Evolutionary conservation across 2,329 filamentous ascomycete genomes (phyloP), one percentile per base, ranked within the genome.

Genomic region (Curvularia spicifera): DNA sequence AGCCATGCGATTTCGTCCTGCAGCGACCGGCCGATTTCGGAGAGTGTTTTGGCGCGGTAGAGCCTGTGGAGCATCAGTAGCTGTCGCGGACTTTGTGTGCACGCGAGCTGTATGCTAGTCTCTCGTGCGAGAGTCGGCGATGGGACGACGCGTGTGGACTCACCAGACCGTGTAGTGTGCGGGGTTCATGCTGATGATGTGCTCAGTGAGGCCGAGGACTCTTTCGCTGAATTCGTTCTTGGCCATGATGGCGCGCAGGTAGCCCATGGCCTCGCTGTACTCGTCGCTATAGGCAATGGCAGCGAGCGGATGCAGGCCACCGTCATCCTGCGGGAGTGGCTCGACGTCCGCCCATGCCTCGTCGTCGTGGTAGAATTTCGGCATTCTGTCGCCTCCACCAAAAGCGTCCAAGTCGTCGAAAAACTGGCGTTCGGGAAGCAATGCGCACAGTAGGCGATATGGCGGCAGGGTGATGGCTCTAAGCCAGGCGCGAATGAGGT

Each of bases 101-200:
- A 45, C 24, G 51, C 37, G 5, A 33, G 44, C 28, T 53, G 52
- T 24, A 6, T 35, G 43, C 24, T 33, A 58, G 44, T 33, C 22
- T 35, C 51, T 48, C 56, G 2, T 48, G 54, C 50, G 47, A 53
- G 20, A 54, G 46, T 42, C 35, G 35, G 35, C 35, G 44, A 29
- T 15, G 33, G n/a, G 31, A 43, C 20, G 8, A 39, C 12, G 50
- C 40, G 50, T 33, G 35, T 35, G 29, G 20, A 71, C 79, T 62
- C 72, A 86, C 95, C 95, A 99, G 61, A 98, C 94, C 15, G 95
- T 99, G 80, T 99, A 99, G 81, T 99, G 95, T 0, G 95, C 93
- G 15, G 95, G 91, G 78, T 99, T 99, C 85, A 97, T 88, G 59
- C 83, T 82, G 73, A 99, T 98, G 73, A 99, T 88, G 77, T 94